A percentile compares a stretch with the other conserved stretches of the same genome.
phyloP scores from a whole-genome alignment of 106 monocot species.

The Triglochin maritima region DNA sequence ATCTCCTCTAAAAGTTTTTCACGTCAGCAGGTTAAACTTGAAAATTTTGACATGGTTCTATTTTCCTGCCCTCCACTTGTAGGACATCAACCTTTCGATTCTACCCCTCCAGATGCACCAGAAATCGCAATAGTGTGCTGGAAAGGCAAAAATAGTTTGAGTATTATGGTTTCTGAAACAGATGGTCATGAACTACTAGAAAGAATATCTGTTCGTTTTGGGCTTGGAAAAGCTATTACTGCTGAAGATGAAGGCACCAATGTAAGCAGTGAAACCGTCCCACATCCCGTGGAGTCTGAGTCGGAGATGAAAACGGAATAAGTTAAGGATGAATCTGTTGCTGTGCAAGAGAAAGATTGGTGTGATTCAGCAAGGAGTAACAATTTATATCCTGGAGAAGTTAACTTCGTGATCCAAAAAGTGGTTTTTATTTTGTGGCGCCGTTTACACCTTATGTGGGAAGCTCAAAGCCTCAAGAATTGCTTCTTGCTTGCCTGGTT shows the following conservation, averaged over 20 bases:
- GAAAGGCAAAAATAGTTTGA: conserved; percentile 87
- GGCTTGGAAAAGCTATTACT: conserved; percentile 1
- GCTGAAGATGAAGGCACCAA: neutral
- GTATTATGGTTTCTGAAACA: conserved; percentile 71
- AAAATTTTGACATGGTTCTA: neutral
- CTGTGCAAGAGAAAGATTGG: too few species aligned
- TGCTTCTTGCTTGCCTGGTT: too few species aligned
- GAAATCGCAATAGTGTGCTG: conserved; percentile 80
- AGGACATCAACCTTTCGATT: conserved; percentile 21
- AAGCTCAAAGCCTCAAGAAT: too few species aligned
- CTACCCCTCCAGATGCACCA: conserved; percentile 27
- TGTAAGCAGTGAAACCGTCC: neutral
- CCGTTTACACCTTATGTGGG: too few species aligned
- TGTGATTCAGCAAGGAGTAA: too few species aligned
- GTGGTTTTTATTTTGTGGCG: too few species aligned
- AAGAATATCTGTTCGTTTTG: conserved; percentile 47
- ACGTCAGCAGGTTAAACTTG: neutral
- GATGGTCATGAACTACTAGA: conserved; percentile 69
- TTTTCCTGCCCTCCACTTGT: conserved; percentile 10
- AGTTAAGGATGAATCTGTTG: neutral
- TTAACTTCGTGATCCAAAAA: too few species aligned
- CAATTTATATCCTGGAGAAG: too few species aligned
- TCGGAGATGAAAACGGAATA: neutral
- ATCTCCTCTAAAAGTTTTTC: neutral
- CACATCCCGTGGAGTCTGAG: neutral